These are phyloP conservation scores for Cinnamomum micranthum DNA, from an alignment of 164 flowering plant species.

Conservation along the genomic window DNA sequence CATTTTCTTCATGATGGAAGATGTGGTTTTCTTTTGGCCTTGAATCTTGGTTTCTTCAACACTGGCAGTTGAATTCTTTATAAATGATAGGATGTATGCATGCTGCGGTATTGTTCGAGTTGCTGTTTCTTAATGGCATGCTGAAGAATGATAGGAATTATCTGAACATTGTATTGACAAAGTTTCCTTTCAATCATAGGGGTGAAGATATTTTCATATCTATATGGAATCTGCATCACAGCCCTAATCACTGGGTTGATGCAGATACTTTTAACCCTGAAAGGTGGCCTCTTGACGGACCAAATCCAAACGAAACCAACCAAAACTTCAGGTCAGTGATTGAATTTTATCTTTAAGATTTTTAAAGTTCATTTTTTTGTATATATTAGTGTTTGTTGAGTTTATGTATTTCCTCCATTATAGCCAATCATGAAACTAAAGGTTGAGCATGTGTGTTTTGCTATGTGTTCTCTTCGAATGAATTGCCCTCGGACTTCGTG, in stretches of 20 bases:
- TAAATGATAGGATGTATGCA: not conserved
- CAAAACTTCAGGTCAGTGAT: conserved; percentile 76
- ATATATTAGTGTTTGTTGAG: not conserved
- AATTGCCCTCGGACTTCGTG: too few relatives aligned
- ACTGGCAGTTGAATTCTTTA: not conserved
- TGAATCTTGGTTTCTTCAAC: not conserved
- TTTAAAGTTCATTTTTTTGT: not conserved
- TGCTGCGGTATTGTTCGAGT: not conserved
- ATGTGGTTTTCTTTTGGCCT: not conserved
- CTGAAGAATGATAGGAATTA: not conserved
- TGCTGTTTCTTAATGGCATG: not conserved
- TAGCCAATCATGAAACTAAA: not conserved
- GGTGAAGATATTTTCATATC: conserved; percentile 95
- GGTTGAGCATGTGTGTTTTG: not conserved
- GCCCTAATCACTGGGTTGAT: conserved; percentile 77
- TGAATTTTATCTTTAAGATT: not conserved
- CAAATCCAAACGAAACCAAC: conserved; percentile 89
- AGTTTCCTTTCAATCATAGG: conserved; percentile 30
- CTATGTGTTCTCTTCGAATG: too few relatives aligned
- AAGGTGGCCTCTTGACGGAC: conserved; percentile 97
- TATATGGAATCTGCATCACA: conserved; percentile 88
- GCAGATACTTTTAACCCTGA: conserved; percentile 90
- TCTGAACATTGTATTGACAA: not conserved
- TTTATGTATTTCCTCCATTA: conserved; percentile 3
- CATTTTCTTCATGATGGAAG: not conserved